Base-by-base conservation (phyloP, 345 rosid species). In the Carallia pectinifolia region DNA sequence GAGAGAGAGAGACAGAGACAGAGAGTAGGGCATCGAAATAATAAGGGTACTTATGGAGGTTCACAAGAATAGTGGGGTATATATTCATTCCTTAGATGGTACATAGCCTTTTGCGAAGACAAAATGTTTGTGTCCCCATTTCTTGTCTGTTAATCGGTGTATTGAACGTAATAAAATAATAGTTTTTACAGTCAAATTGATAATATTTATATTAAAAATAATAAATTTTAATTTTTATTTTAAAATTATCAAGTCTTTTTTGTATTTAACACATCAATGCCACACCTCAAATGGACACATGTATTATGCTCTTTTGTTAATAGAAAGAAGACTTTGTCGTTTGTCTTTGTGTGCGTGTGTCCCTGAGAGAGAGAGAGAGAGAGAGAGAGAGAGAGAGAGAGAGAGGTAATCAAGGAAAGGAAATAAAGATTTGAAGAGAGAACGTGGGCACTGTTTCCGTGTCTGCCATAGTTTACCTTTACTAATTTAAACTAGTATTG, bases 371-470 rank as follows among this genome's bases (percentile, higher is more conserved):
- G 59, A 19, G 59, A 7, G 30, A 29, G 58, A 27, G 23, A 18
- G 23, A 23, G 50, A 23, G 16, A 23, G 31, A 55, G 76, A 71
- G 66, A 62, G 36, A 54, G 50, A 23, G 16, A 23, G 31, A 55
- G 76, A 71, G 66, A 62, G 36, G 54, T n/a, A 18, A 30, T 59
- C 73, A 70, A 61, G 63, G 23, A 64, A 66, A 69, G 23, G 16
- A 62, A 79, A 78, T 70, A 70, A 23, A 71, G 79, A 78, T 76
- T 76, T 68, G 87, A 81, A 78, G 75, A 76, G 50, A 76, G 94
- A 93, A 93, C 96, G 95, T 89, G 97, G 90, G 88, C 60, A 83
- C 80, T 86, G 98, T 88, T 89, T 81, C 89, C 78, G 82, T 88
- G 96, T 89, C 96, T 86, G 89, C 88, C 88, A 85, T 84, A 79